phyloP scores from a whole-genome alignment of 2,329 filamentous ascomycete genomes.

The Triangularia setosa region DNA sequence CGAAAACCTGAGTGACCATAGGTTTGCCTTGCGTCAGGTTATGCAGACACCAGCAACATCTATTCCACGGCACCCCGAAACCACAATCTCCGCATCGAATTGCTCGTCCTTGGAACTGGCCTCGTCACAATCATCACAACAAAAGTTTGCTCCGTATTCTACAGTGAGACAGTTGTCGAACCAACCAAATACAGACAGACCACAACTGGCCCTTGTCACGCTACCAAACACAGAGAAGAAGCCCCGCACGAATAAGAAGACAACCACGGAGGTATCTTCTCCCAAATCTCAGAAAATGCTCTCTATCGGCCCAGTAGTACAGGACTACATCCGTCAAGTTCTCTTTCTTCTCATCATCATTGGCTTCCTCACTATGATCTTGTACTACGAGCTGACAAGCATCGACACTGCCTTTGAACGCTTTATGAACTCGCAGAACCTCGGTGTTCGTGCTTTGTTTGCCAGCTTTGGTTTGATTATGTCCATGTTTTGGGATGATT shows the following conservation, averaged over 20 bases:
- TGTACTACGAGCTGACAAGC: conserved; percentile 8
- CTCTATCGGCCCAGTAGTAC: neutral
- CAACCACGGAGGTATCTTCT: neutral
- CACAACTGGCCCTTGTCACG: neutral
- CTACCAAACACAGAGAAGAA: neutral
- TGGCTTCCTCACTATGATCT: conserved; percentile 6
- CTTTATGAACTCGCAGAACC: conserved; percentile 13
- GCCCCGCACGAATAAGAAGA: neutral
- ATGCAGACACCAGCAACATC: neutral
- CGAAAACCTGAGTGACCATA: neutral
- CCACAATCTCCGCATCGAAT: neutral
- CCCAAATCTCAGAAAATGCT: neutral
- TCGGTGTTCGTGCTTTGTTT: conserved; percentile 15
- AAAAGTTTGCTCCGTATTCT: neutral
- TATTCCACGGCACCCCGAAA: neutral
- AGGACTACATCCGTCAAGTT: neutral
- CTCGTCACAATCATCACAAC: neutral
- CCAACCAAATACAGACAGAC: neutral
- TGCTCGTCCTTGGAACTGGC: neutral
- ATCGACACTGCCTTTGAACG: conserved; percentile 4
- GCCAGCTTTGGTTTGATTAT: conserved; percentile 12
- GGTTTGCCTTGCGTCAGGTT: neutral
- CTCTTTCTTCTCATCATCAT: conserved; percentile 4
- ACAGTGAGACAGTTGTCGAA: neutral
- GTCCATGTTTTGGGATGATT: conserved; percentile 13